A percentile compares a stretch with the other conserved stretches of the same genome.
Conservation (phyloP, 2,329 filamentous ascomycete species). For the Phialophora tarda region DNA sequence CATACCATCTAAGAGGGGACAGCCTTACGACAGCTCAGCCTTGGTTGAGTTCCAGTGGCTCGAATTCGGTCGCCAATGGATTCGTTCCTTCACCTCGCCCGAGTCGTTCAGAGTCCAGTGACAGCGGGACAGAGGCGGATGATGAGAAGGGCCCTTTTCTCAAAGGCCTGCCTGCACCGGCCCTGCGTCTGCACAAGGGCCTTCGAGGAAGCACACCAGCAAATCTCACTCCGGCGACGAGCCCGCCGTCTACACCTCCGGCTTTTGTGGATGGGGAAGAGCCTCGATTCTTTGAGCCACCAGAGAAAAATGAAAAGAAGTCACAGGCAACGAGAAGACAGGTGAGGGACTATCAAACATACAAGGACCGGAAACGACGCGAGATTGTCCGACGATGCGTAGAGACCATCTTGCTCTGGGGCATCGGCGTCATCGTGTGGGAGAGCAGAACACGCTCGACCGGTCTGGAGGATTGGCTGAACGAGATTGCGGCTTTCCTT, state of each 20-base stretch:
- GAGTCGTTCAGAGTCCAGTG: conserved; percentile 65
- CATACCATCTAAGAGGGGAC: conserved; percentile 40
- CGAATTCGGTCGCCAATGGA: conserved; percentile 12
- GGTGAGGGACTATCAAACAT: conserved; percentile 36
- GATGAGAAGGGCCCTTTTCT: conserved; percentile 80
- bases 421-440: conserved; percentile 49
- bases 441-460: conserved; percentile 19
- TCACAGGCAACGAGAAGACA: conserved; percentile 9
- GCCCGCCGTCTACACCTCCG: conserved; percentile 38
- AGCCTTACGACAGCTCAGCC: conserved; percentile 19
- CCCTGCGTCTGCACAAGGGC: conserved; percentile 75
- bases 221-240: conserved; percentile 34
- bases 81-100: conserved; percentile 21
- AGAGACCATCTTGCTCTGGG: conserved; percentile 61
- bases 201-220: conserved; percentile 57
- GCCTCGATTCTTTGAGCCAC: conserved; percentile 28
- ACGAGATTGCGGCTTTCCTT: conserved; percentile 30
- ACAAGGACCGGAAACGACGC: conserved; percentile 45
- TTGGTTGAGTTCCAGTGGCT: conserved; percentile 16
- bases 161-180: conserved; percentile 82
- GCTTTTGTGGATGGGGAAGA: conserved; percentile 31
- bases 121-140: conserved; percentile 93
- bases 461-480: conserved; percentile 28
- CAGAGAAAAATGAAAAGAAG: conserved; percentile 24
- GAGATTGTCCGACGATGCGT: conserved; percentile 57